phyloP scores from a whole-genome alignment of 495 filamentous ascomycete genomes.

The Schizothecium vesticola region DNA sequence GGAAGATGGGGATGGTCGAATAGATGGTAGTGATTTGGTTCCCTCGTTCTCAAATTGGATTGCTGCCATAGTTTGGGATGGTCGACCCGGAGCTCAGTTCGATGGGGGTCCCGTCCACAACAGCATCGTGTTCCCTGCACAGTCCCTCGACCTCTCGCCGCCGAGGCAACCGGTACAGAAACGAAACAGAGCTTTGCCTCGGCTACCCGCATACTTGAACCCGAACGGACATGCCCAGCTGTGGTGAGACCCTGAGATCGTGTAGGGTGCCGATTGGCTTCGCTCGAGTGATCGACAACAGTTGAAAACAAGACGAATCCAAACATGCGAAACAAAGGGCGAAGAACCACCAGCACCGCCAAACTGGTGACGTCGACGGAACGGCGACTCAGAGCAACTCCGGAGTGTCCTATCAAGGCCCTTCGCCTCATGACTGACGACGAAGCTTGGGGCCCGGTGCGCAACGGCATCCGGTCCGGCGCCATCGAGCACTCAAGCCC shows the following conservation, averaged over 20 bases:
- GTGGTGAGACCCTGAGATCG: slow-evolving; percentile 7
- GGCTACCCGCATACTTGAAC: background rate
- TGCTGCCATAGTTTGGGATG: background rate
- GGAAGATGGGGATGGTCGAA: background rate
- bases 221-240: background rate
- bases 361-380: background rate
- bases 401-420: background rate
- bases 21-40: background rate
- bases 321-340: background rate
- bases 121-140: background rate
- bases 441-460: background rate
- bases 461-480: background rate
- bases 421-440: background rate
- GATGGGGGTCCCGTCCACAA: background rate
- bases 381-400: background rate
- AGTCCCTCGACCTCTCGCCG: background rate
- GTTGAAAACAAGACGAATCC: background rate
- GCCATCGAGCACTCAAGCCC: background rate
- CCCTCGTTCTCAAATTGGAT: background rate
- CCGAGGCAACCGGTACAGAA: background rate
- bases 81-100: background rate
- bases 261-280: slow-evolving; percentile 9
- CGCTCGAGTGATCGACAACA: background rate
- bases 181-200: background rate
- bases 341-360: background rate